phyloP scores from a whole-genome alignment of 2,329 filamentous ascomycete genomes.

The Ilyonectria destructans region DNA sequence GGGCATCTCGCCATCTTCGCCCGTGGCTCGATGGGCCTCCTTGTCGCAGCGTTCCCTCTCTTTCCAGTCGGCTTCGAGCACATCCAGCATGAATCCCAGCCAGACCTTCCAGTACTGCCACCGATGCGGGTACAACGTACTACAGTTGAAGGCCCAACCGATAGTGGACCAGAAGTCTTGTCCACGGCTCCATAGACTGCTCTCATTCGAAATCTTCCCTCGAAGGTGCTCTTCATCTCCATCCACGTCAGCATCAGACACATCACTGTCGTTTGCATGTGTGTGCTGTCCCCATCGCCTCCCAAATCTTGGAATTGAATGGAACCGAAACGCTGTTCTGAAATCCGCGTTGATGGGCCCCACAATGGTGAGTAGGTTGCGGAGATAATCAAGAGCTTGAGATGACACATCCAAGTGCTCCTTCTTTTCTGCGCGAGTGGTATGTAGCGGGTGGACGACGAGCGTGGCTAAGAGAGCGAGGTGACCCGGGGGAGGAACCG shows the following conservation, averaged over 20 bases:
- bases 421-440: constrained; percentile 77
- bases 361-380: constrained; percentile 74
- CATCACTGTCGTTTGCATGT: constrained; percentile 61
- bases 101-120: constrained; percentile 89
- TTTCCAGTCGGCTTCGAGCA: constrained; percentile 80
- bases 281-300: constrained; percentile 55
- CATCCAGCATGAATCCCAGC: constrained; percentile 85
- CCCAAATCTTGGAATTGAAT: constrained; percentile 50
- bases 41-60: constrained; percentile 69
- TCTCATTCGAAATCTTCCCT: constrained; percentile 73
- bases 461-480: constrained; percentile 86
- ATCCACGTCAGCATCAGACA: constrained; percentile 60
- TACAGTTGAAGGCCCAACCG: constrained; percentile 96
- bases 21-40: constrained; percentile 48
- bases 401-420: constrained; percentile 77
- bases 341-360: constrained; percentile 82
- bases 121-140: constrained; percentile 77
- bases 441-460: constrained; percentile 85
- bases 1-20: constrained; percentile 44
- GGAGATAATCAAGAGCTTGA: constrained; percentile 80
- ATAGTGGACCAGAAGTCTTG: constrained; percentile 91
- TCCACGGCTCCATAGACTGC: constrained; percentile 81
- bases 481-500: constrained; percentile 80
- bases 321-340: constrained; percentile 81
- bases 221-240: constrained; percentile 69